phyloP scores from a whole-genome alignment of 768 basidiomycete species.

The Tulasnella sp. region DNA sequence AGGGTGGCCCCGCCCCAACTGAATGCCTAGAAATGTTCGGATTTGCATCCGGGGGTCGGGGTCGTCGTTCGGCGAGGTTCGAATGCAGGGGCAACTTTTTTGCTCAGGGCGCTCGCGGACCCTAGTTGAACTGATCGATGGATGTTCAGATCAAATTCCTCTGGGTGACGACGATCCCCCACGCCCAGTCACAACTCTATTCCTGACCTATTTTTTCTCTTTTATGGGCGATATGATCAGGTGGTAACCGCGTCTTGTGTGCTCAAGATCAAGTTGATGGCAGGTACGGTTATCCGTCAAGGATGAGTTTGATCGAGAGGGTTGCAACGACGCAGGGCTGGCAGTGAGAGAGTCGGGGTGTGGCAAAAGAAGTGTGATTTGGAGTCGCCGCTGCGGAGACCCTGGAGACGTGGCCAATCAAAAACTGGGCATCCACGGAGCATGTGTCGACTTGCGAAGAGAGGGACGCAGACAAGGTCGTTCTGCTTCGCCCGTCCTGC shows the following conservation, averaged over 20 bases:
- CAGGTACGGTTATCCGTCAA: neutral
- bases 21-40: neutral
- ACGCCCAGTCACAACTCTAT: neutral
- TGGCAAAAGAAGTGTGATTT: neutral
- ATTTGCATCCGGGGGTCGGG: neutral
- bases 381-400: conserved; percentile 4
- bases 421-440: neutral
- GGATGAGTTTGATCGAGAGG: neutral
- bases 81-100: neutral
- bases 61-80: neutral
- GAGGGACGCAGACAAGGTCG: neutral
- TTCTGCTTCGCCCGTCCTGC: neutral
- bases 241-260: neutral
- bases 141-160: neutral
- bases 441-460: neutral
- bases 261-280: neutral
- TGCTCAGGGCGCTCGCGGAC: neutral
- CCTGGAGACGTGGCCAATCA: conserved; percentile 6
- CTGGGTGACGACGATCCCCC: neutral
- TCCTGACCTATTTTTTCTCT: too few species aligned
- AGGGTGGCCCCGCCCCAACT: neutral
- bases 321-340: neutral
- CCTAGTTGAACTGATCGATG: neutral
- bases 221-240: too few species aligned
- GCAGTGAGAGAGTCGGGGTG: neutral